These are phyloP conservation scores for Ceratocystis papillata DNA, from an alignment of 2,329 filamentous ascomycete species.

Conservation along the genomic window DNA sequence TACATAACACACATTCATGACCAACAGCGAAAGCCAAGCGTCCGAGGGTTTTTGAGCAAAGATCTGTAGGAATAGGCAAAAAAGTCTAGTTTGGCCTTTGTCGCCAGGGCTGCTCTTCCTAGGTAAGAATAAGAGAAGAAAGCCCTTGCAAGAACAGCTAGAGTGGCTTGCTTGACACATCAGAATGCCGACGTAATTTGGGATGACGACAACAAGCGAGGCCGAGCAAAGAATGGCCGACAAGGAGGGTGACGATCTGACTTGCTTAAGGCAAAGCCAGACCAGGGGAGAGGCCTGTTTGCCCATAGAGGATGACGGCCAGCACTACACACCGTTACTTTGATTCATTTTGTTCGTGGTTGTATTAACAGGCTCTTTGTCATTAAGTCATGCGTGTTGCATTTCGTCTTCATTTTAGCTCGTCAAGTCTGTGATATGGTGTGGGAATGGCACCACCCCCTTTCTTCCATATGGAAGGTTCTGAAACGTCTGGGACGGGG, in stretches of 20 bases:
- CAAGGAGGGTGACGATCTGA: constrained; percentile 2
- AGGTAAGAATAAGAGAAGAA: not conserved
- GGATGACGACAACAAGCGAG: constrained; percentile 11
- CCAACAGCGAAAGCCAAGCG: not conserved
- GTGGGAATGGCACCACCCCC: not conserved
- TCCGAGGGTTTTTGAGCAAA: not conserved
- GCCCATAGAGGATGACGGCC: not conserved
- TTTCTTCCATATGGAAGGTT: constrained; percentile 13
- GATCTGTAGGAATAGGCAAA: not conserved
- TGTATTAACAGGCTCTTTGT: not conserved
- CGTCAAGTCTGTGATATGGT: not conserved
- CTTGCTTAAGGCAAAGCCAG: not conserved
- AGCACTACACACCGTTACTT: not conserved
- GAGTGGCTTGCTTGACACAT: constrained; percentile 11
- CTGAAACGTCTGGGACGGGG: constrained; percentile 13
- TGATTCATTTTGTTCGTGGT: not conserved
- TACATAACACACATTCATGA: too few species aligned
- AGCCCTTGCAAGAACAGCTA: not conserved
- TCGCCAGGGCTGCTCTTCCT: not conserved
- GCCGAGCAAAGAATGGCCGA: not conserved
- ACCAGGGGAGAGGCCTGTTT: not conserved
- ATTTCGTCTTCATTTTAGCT: not conserved
- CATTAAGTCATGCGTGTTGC: not conserved
- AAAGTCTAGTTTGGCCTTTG: not conserved
- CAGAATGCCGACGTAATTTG: constrained; percentile 3